Evolutionary conservation across 441 rosid species (phyloP), one percentile per base, ranked within the genome.

Genomic region (Gossypium lobatum): DNA sequence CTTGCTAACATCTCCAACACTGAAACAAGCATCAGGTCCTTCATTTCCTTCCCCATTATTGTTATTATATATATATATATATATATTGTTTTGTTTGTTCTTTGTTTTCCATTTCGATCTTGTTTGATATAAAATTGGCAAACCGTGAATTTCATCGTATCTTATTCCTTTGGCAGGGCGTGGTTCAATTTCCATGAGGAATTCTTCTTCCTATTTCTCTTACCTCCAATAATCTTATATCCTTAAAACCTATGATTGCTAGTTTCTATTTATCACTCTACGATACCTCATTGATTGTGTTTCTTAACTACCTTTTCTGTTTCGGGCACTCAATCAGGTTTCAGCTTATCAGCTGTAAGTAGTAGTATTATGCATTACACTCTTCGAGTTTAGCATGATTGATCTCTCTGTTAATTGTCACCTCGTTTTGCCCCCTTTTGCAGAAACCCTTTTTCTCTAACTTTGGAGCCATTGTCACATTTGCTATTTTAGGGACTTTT

Each of bases 111-210:
- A 0, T 42, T 42, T 42, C 11, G 13, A 20, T 21, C 1, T 16
- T 39, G 20, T 68, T 14, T 50, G n/a, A 17, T 11, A 9, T 52
- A n/a, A 17, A 34, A 34, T 39, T 18, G 4, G 58, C 17, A n/a
- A 53, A 16, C 57, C n/a, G 2, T 39, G 23, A 26, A 14, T 70
- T 64, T 48, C 6, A 16, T 48, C 6, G 16, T 72, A 2, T 63
- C 46, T 61, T 57, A 6, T 23, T 45, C 52, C 64, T 76, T 31
- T 64, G 3, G 79, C 88, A 95, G 98, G 93, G 74, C 95, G 11
- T 95, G 99, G 97, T 93, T 95, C 84, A 93, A 95, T 83, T 95
- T 95, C 80, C 99, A 95, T 71, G 98, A 93, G 74, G 98, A 93
- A 83, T 95, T 95, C 64, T 95, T 95, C 89, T 93, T 95, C 77